phyloP scores from a whole-genome alignment of 129 eudicot species.

The Glebionis coronaria region DNA sequence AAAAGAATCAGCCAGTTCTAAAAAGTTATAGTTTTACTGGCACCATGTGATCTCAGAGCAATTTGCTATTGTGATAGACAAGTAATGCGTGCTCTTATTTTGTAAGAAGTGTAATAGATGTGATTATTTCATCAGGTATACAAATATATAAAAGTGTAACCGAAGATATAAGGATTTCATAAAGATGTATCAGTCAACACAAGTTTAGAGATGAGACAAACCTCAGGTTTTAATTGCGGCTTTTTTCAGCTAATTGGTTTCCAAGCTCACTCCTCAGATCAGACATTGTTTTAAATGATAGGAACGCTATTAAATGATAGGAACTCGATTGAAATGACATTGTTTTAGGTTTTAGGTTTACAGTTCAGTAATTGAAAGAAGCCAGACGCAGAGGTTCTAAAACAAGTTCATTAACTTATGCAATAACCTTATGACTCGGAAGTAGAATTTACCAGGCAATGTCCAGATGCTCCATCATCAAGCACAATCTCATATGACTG shows the following conservation, averaged over 20 bases:
- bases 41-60: no score
- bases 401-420: slow-evolving; percentile 9
- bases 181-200: not conserved
- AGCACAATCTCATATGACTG: slow-evolving; percentile 71
- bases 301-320: not conserved
- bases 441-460: slow-evolving; percentile 55
- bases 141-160: no score
- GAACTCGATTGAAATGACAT: no score
- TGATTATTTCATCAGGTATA: no score
- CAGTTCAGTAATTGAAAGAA: no score
- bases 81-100: no score
- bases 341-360: no score
- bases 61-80: no score
- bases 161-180: no score
- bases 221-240: slow-evolving; percentile 68
- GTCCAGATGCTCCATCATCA: slow-evolving; percentile 66
- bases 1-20: no score
- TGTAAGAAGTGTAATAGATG: not conserved
- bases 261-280: slow-evolving; percentile 97
- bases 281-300: no score
- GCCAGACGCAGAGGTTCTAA: not conserved
- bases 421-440: slow-evolving; percentile 2
- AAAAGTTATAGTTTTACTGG: no score
- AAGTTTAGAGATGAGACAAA: slow-evolving; percentile 22
- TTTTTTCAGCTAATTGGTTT: slow-evolving; percentile 80